These are phyloP conservation scores for Spatholobus suberectus DNA, from an alignment of 306 rosid species.

Conservation along the genomic window DNA sequence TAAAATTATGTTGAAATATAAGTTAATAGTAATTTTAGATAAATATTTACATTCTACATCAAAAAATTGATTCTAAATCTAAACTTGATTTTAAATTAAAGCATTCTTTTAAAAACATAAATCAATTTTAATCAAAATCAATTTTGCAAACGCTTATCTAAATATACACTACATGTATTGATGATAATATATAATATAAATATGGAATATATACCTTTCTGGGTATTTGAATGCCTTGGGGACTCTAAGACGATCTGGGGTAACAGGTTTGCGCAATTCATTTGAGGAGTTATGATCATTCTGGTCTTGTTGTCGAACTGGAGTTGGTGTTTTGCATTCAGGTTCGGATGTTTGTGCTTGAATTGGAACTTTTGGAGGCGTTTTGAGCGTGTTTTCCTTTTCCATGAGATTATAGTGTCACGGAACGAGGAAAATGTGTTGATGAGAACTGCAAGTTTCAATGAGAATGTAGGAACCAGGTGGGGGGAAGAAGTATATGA, in stretches of 20 bases:
- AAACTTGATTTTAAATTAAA: no score
- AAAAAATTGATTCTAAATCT: no score
- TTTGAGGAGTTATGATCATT: slow-evolving; percentile 42
- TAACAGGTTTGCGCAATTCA: slow-evolving; percentile 61
- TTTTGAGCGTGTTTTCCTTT: slow-evolving; percentile 53
- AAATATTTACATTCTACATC: no score
- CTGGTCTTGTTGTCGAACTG: slow-evolving; percentile 35
- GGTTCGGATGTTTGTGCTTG: slow-evolving; percentile 28
- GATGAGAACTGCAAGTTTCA: not conserved
- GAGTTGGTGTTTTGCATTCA: slow-evolving; percentile 58
- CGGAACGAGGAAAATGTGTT: not conserved
- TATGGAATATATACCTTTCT: no score
- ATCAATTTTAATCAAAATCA: no score
- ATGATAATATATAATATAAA: no score
- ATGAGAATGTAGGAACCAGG: no score
- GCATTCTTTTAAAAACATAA: no score
- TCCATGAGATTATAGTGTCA: slow-evolving; percentile 47
- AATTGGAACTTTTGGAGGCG: slow-evolving; percentile 47
- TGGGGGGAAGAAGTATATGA: not conserved
- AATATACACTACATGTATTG: no score
- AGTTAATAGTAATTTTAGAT: no score
- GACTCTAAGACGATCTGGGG: slow-evolving; percentile 74
- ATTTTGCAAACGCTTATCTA: no score
- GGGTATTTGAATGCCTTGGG: slow-evolving; percentile 87
- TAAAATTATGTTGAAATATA: no score